These are phyloP conservation scores for Chlamydomonas urium DNA, from an alignment of 139 green algal genomes.

Conservation along the genomic window DNA sequence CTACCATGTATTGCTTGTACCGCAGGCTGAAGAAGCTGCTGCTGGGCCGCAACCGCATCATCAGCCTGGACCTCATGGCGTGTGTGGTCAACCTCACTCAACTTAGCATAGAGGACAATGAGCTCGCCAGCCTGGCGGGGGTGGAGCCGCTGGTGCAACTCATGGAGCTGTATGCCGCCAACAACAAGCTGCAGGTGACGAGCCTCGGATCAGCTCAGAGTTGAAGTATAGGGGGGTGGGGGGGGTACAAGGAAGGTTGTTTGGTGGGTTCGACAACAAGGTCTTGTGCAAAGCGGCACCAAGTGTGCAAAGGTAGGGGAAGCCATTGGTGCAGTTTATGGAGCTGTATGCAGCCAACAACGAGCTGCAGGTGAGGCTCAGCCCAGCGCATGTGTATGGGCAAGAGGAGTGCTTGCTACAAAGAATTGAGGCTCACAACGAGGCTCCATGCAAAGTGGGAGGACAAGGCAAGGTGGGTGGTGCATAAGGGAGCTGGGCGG, in stretches of 20 bases:
- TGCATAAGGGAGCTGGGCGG: no score
- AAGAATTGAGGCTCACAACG: no score
- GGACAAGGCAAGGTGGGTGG: no score
- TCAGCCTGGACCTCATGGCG: conserved; percentile 30
- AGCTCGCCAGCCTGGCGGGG: conserved; percentile 50
- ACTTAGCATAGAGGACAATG: conserved; percentile 62
- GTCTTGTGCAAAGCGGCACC: no score
- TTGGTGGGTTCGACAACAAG: no score
- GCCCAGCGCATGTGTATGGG: no score
- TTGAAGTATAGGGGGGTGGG: neutral
- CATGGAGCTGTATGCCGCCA: conserved; percentile 70
- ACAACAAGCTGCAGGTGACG: conserved; percentile 39
- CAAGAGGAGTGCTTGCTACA: no score
- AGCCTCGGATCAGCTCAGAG: no score
- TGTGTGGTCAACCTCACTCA: conserved; percentile 33
- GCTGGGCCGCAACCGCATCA: conserved; percentile 26
- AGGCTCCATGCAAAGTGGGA: no score
- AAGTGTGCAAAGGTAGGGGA: no score
- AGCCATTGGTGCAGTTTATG: conserved; percentile 49
- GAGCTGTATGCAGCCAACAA: conserved; percentile 69
- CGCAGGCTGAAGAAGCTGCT: conserved; percentile 37
- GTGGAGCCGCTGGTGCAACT: conserved; percentile 42
- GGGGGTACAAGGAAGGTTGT: no score
- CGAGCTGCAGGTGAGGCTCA: conserved; percentile 17
- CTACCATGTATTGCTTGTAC: no score